Evolutionary conservation across 345 rosid species (phyloP), one percentile per base, ranked within the genome.

Genomic region (Populus ilicifolia): DNA sequence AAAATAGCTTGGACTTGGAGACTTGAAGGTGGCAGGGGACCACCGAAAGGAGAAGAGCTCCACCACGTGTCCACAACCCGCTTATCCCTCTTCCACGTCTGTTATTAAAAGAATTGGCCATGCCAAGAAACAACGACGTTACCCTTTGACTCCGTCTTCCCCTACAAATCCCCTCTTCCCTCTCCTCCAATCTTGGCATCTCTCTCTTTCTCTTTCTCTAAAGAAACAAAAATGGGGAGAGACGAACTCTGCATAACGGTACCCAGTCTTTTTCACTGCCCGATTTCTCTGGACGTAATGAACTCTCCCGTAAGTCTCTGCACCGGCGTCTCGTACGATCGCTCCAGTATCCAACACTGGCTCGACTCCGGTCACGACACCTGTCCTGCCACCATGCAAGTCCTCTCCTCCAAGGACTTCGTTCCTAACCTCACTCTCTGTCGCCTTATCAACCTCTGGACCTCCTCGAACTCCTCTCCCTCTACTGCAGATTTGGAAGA

Each of bases 311-410:
- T 80, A 2, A 70, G 83, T 71, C 72, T 80, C 48, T 70, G 50
- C 79, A 80, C 83, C 71, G 83, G 83, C 76, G 83, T 80, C 73
- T 75, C 83, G 2, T 80, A 80, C 73, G 83, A 80, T 21, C 83
- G 83, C 36, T 75, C 83, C 83, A 80, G 83, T 33, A 80, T 80
- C 61, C 79, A 80, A 64, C 72, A 65, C 71, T 80, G 83, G 83
- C 78, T 80, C 41, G 83, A 80, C 6, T 48, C 79, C 63, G 83
- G 83, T 23, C 83, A 75, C 79, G 83, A 75, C 72, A 80, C 83
- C 8, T 80, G 83, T 54, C 83, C 83, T 5, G 83, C 83, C 63
- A 80, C 83, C 38, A 80, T 80, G 83, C 83, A 80, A 43, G 67
- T 80, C 71, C 83, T 80, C n/a, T 7, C 72, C 44, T 30, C 79